Base-by-base conservation (phyloP, 192 early-diverging fungal species). In the Podila verticillata region DNA sequence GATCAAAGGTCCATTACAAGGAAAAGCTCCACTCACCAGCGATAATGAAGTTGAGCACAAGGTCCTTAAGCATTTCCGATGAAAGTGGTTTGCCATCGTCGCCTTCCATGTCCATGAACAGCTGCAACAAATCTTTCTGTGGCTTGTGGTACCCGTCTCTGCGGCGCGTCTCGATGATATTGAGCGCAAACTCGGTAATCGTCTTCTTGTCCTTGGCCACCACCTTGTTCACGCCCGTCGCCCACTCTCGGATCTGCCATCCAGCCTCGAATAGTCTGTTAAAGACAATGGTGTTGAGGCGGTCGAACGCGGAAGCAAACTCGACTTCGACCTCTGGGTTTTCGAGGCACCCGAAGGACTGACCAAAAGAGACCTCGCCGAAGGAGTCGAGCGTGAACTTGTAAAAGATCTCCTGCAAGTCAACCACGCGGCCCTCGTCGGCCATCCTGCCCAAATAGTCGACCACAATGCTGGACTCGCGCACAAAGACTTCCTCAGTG, bases 271-370 rank as follows among this genome's bases (percentile, higher is more conserved):
- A 61, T 7, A 85, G 48, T 9, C 84, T 67, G 26, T 70, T 63
- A 26, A 69, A 66, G 17, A 83, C 81, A 0, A 64, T 56, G 24
- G 60, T 67, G 75, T 90, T 87, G n/a, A 80, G 82, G 19, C 70
- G 70, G 73, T 90, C 89, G 61, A 90, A 91, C 7, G 88, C 80
- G 6, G 57, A 67, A 0, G 88, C 88, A 86, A 91, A 89, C 44
- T 72, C 60, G 34, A 66, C 54, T 24, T 65, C 66, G 3, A 67
- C 39, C 12, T 79, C 68, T 5, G 75, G 72, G 20, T 57, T 60
- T 0, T 58, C 69, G 30, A 83, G 56, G 20, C 74, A 77, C 24
- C 68, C 66, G 32, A 83, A 73, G 13, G 75, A 39, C 19, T 72
- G 57, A n/a, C 74, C 66, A 39, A 83, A 83, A 5, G 66, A 79